Evolutionary conservation across 1,284 basidiomycete genomes (phyloP), one percentile per base, ranked within the genome.

Genomic region (Lignosus rhinocerotis): DNA sequence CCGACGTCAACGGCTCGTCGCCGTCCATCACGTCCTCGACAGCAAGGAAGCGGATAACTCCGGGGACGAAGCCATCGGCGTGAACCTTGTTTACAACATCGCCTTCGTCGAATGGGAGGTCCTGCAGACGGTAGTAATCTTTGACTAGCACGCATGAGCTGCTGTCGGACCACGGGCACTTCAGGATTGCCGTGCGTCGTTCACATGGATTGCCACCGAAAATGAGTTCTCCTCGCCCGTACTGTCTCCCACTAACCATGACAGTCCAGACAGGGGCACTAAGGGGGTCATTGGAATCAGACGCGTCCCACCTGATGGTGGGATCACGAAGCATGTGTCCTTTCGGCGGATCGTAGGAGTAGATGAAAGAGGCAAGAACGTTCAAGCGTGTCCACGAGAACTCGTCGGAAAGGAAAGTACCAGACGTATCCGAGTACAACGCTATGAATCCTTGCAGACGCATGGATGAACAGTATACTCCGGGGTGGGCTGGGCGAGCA

Each of bases 261-360:
- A n/a, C n/a, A n/a, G n/a, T 54, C 43, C 39, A 14, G 43, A 44
- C 10, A 10, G 32, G 21, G 32, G 21, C 11, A 3, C 44, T 45
- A 17, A 21, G 19, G n/a, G 44, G 44, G n/a, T 45, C 19, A 6
- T 45, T 45, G 19, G 16, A 10, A 2, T 11, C 17, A 25, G 44
- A 45, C 10, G 19, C 1, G 6, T 45, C 21, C 45, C 45, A 55
- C 14, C 11, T 9, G 55, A 60, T 53, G 21, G 50, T 34, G 5
- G 55, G 55, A 30, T 60, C 59, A 7, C 32, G 33, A 4, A 57
- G 45, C 21, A 43, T 19, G 39, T 60, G 59, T 4, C 46, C 31
- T 14, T 33, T 43, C 3, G 55, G 59, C 10, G 59, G 59, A n/a
- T 30, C 11, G 44, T 61, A 61, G 14, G 59, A 57, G 21, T 51